A percentile compares a stretch with the other conserved stretches of the same genome.
phyloP scores from a whole-genome alignment of 225 moss, liverwort and hornwort genomes.

The Marchantia paleacea region DNA sequence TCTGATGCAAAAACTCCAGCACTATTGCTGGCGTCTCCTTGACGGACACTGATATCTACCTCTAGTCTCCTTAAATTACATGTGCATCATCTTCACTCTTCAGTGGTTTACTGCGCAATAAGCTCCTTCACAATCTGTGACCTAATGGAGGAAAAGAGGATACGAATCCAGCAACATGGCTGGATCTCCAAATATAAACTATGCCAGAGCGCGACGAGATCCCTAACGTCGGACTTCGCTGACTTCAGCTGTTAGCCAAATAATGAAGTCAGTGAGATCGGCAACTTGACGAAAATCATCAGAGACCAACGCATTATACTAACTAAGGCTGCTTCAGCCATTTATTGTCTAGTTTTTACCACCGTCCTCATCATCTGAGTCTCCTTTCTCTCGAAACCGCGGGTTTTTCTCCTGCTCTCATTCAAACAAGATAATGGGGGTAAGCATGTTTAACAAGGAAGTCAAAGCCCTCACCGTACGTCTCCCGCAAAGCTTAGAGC shows the following conservation, averaged over 20 bases:
- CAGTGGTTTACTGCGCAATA: not conserved
- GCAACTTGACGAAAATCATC: not conserved
- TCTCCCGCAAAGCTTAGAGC: not conserved
- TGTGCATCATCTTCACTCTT: not conserved
- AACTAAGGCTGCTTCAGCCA: not conserved
- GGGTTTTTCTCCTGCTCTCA: slow-evolving; percentile 80
- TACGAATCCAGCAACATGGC: not conserved
- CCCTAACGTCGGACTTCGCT: not conserved
- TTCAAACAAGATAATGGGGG: not conserved
- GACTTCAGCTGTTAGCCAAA: not conserved
- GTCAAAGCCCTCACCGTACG: not conserved
- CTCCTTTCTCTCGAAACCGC: slow-evolving; percentile 96
- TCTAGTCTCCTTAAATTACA: not conserved
- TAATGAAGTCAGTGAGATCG: not conserved
- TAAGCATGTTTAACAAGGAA: not conserved
- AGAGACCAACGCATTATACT: not conserved
- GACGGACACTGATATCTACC: not conserved
- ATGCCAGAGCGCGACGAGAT: slow-evolving; percentile 4
- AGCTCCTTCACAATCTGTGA: not conserved
- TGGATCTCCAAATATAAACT: not conserved
- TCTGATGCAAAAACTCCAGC: slow-evolving; percentile 3
- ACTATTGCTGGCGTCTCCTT: slow-evolving; percentile 5
- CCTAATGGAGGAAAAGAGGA: not conserved
- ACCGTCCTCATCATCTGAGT: slow-evolving; percentile 98
- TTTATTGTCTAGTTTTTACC: slow-evolving; percentile 55